Percentiles rank a stretch among this genome's conserved stretches.
Evolutionary conservation across 129 eudicot genomes (phyloP).

Genomic region (Centrapalus pauciflorus): DNA sequence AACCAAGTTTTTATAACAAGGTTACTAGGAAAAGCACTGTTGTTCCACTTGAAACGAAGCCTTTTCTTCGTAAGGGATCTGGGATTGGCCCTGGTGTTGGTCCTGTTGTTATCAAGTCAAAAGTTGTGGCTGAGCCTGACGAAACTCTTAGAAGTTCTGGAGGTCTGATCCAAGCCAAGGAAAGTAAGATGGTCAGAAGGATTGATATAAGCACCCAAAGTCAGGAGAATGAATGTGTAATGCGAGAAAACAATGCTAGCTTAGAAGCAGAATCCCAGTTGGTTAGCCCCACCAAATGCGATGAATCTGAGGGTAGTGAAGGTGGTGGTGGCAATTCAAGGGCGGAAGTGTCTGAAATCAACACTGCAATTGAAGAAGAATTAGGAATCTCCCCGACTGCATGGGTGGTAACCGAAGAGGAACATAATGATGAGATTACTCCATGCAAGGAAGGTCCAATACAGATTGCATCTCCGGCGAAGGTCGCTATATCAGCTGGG

Average conservation of each 20-base stretch:
- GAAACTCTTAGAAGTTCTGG: conserved; percentile 31
- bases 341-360: conserved; percentile 22
- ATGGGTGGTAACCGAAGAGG: conserved; percentile 82
- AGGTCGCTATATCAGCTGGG: conserved; percentile 24
- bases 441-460: conserved; percentile 30
- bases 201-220: conserved; percentile 33
- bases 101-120: conserved; percentile 39
- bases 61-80: conserved; percentile 79
- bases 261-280: conserved; percentile 25
- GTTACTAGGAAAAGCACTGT: conserved; percentile 76
- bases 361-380: conserved; percentile 45
- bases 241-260: conserved; percentile 9
- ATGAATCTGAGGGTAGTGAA: conserved; percentile 25
- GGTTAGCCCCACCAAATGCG: conserved; percentile 24
- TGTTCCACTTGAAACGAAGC: conserved; percentile 86
- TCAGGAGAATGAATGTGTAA: conserved; percentile 34
- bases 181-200: conserved; percentile 26
- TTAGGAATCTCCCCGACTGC: conserved; percentile 58
- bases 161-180: conserved; percentile 20
- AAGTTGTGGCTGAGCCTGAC: conserved; percentile 32
- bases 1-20: conserved; percentile 63
- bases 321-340: conserved; percentile 20
- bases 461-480: conserved; percentile 31
- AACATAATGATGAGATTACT: conserved; percentile 44
- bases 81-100: conserved; percentile 37